phyloP scores from a whole-genome alignment of 2,329 filamentous ascomycete species.

The Leptodontidium sp. region DNA sequence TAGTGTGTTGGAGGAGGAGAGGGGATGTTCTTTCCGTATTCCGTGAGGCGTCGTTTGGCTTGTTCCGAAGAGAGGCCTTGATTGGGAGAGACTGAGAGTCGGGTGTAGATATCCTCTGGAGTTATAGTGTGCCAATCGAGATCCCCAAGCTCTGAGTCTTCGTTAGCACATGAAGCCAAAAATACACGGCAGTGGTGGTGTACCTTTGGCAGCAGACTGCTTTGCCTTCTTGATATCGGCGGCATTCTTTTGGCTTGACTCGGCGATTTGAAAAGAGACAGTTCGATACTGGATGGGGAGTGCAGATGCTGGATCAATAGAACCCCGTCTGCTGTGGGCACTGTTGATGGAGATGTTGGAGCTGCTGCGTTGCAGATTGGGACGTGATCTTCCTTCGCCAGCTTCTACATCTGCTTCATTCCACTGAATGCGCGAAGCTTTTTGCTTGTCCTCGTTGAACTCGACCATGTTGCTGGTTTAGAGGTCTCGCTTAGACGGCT shows the following conservation, averaged over 20 bases:
- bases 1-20: conserved; percentile 70
- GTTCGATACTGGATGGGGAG: conserved; percentile 65
- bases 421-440: conserved; percentile 41
- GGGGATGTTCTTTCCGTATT: conserved; percentile 73
- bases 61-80: conserved; percentile 69
- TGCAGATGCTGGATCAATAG: conserved; percentile 52
- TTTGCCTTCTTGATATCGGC: conserved; percentile 53
- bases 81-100: conserved; percentile 62
- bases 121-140: conserved; percentile 74
- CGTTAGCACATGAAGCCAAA: conserved; percentile 31
- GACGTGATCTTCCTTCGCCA: conserved; percentile 29
- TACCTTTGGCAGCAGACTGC: conserved; percentile 55
- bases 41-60: conserved; percentile 59
- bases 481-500: not conserved
- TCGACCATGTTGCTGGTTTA: conserved; percentile 37
- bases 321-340: conserved; percentile 41
- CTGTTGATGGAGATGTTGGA: conserved; percentile 44
- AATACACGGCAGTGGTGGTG: conserved; percentile 3
- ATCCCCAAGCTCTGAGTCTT: conserved; percentile 60
- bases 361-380: conserved; percentile 38
- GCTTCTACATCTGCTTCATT: conserved; percentile 39
- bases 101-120: conserved; percentile 63
- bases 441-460: conserved; percentile 36
- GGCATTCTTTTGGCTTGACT: conserved; percentile 57
- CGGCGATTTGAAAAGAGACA: conserved; percentile 64